These are phyloP conservation scores for Akanthomyces dipterigenus DNA, from an alignment of 2,329 filamentous ascomycete genomes.

Conservation along the genomic window DNA sequence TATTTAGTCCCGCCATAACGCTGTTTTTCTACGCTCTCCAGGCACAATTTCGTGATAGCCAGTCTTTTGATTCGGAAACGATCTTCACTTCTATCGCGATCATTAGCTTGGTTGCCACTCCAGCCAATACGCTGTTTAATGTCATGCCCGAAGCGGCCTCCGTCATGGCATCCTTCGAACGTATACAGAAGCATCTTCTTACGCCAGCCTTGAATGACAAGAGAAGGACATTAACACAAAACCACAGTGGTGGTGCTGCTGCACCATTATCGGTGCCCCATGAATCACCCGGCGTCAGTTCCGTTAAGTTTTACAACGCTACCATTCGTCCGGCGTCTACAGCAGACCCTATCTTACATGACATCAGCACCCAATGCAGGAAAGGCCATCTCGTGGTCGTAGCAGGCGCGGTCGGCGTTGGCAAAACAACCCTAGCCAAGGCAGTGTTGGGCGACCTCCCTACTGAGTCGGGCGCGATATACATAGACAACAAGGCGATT, in stretches of 20 bases:
- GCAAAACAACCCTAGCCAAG: neutral
- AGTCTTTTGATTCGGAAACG: no score
- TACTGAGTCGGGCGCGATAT: neutral
- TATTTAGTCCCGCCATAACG: neutral
- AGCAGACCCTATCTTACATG: neutral
- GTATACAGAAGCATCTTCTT: neutral
- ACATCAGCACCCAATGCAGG: neutral
- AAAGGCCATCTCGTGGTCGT: neutral
- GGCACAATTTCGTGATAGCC: no score
- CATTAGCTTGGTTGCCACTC: neutral
- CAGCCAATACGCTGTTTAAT: neutral
- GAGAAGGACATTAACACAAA: no score
- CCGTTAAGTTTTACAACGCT: neutral
- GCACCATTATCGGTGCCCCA: neutral
- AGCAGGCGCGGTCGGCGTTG: neutral
- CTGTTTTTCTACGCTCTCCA: no score
- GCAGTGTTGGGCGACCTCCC: neutral
- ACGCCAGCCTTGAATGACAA: neutral
- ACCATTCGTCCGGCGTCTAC: neutral
- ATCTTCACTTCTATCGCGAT: neutral
- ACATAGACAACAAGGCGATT: neutral
- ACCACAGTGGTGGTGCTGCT: no score
- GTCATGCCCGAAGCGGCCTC: neutral
- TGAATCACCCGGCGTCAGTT: neutral
- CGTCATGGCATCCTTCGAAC: neutral